Evolutionary conservation across 495 filamentous ascomycete genomes (phyloP).

Genomic region (Neurospora pannonica): DNA sequence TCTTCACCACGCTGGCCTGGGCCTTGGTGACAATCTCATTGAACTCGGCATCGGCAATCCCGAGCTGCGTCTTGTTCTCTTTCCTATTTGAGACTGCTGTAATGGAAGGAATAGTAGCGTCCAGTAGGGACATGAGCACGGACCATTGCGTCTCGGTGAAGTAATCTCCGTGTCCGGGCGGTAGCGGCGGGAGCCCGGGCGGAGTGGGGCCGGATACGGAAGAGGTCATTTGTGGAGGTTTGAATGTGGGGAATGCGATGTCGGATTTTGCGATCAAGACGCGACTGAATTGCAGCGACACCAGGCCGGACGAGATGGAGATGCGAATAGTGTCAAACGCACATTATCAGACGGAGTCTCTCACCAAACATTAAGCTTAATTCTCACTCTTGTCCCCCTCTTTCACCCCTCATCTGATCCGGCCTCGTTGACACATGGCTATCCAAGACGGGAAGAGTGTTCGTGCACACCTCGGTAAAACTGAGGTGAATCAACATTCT

Average conservation of each 20-base stretch:
- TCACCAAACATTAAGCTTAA: neutral
- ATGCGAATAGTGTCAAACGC: neutral
- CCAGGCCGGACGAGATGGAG: neutral
- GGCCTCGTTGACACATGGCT: neutral
- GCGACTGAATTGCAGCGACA: neutral
- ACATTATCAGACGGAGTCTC: neutral
- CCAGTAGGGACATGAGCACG: slow-evolving; percentile 23
- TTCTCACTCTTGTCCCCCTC: neutral
- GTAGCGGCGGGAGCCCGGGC: slow-evolving; percentile 19
- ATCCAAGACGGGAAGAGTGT: neutral
- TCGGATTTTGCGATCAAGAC: neutral
- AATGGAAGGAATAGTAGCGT: slow-evolving; percentile 28
- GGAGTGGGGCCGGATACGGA: slow-evolving; percentile 15
- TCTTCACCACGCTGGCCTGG: slow-evolving; percentile 11
- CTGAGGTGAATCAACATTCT: neutral
- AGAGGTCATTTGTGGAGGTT: neutral
- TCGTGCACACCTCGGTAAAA: neutral
- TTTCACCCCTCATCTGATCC: neutral
- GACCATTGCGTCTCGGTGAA: slow-evolving; percentile 28
- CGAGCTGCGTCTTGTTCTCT: slow-evolving; percentile 17
- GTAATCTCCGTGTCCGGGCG: slow-evolving; percentile 17
- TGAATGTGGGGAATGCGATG: neutral
- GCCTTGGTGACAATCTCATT: slow-evolving; percentile 12
- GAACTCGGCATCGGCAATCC: slow-evolving; percentile 17
- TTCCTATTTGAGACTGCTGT: slow-evolving; percentile 14